phyloP scores from a whole-genome alignment of 164 flowering plant species.

The Stephania japonica region DNA sequence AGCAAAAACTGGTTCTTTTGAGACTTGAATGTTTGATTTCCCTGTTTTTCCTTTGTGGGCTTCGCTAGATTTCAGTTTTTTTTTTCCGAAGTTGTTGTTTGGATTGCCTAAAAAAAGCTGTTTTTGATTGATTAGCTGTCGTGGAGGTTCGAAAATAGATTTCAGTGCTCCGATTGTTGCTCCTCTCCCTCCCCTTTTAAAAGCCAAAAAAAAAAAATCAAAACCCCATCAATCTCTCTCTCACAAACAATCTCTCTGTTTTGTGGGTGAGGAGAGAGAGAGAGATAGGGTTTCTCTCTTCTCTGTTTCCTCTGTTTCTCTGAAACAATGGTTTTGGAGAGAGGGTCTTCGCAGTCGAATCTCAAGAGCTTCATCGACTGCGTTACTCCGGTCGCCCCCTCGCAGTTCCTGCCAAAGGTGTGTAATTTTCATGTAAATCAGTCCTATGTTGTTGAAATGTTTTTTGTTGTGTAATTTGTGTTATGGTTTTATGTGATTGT shows the following conservation, averaged over 20 bases:
- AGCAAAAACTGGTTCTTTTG: background rate
- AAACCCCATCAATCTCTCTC: constrained; percentile 17
- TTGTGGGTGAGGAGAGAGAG: constrained; percentile 35
- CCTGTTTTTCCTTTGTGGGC: too few species aligned
- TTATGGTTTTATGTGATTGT: background rate
- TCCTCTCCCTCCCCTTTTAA: constrained; percentile 16
- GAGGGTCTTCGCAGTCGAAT: constrained; percentile 57
- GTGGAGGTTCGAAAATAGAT: constrained; percentile 14
- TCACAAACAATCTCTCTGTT: constrained; percentile 7
- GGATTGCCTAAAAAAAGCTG: background rate
- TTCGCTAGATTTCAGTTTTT: background rate
- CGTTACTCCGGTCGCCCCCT: constrained; percentile 72
- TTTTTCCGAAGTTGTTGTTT: background rate
- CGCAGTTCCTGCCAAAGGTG: constrained; percentile 77
- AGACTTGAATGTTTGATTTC: too few species aligned
- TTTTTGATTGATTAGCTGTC: constrained; percentile 12
- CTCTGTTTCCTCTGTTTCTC: constrained; percentile 13
- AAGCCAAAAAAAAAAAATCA: constrained; percentile 4
- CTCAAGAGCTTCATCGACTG: constrained; percentile 71
- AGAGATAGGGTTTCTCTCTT: constrained; percentile 12
- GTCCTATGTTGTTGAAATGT: background rate
- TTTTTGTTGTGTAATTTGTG: background rate
- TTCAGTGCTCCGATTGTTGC: constrained; percentile 13
- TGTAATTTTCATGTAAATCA: constrained; percentile 1
- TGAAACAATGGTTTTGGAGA: constrained; percentile 32